Conservation (phyloP, 306 rosid species). For the Crotalaria pallida region DNA sequence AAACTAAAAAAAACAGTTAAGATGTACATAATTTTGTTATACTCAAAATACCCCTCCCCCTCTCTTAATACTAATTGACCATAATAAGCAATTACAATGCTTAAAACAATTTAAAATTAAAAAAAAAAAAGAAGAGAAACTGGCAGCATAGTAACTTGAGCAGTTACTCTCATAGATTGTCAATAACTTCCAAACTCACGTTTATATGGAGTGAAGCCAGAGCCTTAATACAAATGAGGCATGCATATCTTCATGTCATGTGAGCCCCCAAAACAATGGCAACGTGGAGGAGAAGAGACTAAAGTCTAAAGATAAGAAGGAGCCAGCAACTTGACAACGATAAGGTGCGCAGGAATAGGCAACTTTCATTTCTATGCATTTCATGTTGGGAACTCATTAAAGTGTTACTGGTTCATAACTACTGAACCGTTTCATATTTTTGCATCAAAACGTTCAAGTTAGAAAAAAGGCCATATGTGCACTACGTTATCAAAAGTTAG, state of each 20-base stretch:
- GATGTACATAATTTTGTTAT: too few species aligned
- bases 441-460: slow-evolving; percentile 17
- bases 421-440: not conserved
- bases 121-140: too few species aligned
- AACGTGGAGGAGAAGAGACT: not conserved
- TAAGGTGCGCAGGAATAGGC: not conserved
- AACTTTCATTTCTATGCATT: slow-evolving; percentile 5
- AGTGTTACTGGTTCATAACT: slow-evolving; percentile 8
- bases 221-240: not conserved
- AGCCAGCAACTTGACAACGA: slow-evolving; percentile 1
- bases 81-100: too few species aligned
- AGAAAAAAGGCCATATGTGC: slow-evolving; percentile 2
- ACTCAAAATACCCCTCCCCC: too few species aligned
- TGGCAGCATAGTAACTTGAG: too few species aligned
- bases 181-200: too few species aligned
- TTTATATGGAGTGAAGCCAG: too few species aligned
- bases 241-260: slow-evolving; percentile 9
- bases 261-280: not conserved
- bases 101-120: too few species aligned
- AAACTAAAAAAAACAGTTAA: too few species aligned
- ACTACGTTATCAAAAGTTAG: not conserved
- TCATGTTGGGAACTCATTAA: not conserved
- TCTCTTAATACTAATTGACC: too few species aligned
- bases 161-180: too few species aligned
- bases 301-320: slow-evolving; percentile 22